These are phyloP conservation scores for Kwoniella sp. DNA, from an alignment of 768 basidiomycete species.

Conservation along the genomic window DNA sequence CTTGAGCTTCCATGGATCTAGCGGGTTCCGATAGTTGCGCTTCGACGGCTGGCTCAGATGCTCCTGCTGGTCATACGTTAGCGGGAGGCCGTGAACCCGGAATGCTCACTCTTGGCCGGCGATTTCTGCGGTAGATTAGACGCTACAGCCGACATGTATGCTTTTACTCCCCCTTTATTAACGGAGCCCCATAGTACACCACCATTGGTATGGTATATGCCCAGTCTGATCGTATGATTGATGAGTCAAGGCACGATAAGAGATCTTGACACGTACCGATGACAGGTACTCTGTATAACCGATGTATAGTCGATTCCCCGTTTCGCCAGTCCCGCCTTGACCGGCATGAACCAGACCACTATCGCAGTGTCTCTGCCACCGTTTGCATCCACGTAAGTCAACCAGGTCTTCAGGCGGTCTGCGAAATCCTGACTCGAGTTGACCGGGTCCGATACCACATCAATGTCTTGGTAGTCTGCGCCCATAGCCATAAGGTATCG, in stretches of 20 bases:
- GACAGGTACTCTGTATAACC: slow-evolving; percentile 18
- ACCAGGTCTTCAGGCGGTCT: slow-evolving; percentile 20
- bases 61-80: slow-evolving; percentile 1
- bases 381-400: slow-evolving; percentile 15
- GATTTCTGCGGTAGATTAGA: slow-evolving; percentile 3
- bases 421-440: slow-evolving; percentile 16
- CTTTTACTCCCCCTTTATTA: slow-evolving; percentile 10
- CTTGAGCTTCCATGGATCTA: no score
- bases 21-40: not conserved
- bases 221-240: slow-evolving; percentile 12
- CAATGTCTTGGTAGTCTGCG: slow-evolving; percentile 34
- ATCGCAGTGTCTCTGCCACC: slow-evolving; percentile 13
- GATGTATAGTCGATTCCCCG: slow-evolving; percentile 12
- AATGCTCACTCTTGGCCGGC: not conserved
- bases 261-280: slow-evolving; percentile 16
- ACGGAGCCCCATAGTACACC: slow-evolving; percentile 30
- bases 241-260: not conserved
- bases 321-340: slow-evolving; percentile 20
- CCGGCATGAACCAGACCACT: slow-evolving; percentile 19
- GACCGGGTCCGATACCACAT: slow-evolving; percentile 19
- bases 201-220: slow-evolving; percentile 16
- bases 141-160: slow-evolving; percentile 17
- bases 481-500: slow-evolving; percentile 36
- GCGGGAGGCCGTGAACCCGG: no score
- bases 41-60: not conserved